phyloP scores from a whole-genome alignment of 148 eudicot species.

The Heliosperma pusillum region DNA sequence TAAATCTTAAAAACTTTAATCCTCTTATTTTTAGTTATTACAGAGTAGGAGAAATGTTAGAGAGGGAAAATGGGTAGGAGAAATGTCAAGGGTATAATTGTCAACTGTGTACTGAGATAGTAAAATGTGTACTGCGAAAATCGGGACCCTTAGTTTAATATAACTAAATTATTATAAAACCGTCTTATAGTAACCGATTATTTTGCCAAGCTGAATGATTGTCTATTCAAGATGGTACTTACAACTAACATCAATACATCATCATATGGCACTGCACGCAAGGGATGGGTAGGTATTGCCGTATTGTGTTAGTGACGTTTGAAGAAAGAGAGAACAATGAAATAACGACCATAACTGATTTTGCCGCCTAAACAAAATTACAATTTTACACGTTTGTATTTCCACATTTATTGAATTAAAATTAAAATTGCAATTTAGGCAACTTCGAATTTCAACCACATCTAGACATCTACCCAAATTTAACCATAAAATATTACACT shows the following conservation, averaged over 20 bases:
- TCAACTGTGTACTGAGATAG: no score
- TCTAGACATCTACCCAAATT: neutral
- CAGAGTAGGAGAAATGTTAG: no score
- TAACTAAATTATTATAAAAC: no score
- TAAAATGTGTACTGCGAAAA: no score
- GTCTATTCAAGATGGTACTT: neutral
- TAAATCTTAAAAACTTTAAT: no score
- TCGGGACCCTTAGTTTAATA: no score
- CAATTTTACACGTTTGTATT: neutral
- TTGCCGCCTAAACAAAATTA: conserved; percentile 14
- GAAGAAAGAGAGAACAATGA: neutral
- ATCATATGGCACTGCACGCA: neutral
- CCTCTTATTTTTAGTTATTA: no score
- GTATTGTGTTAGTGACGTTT: neutral
- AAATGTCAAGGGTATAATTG: no score
- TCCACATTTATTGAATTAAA: neutral
- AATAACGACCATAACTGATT: conserved; percentile 26
- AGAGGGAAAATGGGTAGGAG: no score
- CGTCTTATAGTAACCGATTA: neutral
- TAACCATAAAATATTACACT: neutral
- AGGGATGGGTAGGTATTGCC: no score
- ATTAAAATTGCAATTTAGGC: conserved; percentile 15
- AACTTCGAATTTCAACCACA: neutral
- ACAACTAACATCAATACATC: no score
- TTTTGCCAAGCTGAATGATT: neutral